Conservation (phyloP, 2,329 filamentous ascomycete species). For the Trichophyton benhamiae region DNA sequence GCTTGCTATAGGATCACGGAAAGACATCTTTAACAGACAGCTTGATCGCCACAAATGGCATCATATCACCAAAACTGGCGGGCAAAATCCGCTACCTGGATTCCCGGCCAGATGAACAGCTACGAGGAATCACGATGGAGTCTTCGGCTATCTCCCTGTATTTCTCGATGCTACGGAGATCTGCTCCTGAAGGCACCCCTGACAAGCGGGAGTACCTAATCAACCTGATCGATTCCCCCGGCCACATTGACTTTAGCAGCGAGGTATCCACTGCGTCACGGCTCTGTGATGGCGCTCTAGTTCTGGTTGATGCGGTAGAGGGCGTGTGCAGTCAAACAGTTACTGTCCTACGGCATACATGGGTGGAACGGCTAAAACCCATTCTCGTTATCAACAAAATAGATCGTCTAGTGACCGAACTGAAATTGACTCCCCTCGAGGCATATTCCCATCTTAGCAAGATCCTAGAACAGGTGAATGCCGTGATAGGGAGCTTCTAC, state of each 20-base stretch:
- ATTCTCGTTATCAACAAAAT: slow-evolving; percentile 97
- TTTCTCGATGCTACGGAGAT: slow-evolving; percentile 77
- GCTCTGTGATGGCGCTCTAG: slow-evolving; percentile 84
- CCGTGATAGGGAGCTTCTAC: slow-evolving; percentile 93
- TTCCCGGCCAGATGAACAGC: slow-evolving; percentile 88
- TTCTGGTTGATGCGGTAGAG: slow-evolving; percentile 91
- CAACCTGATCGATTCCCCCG: slow-evolving; percentile 94
- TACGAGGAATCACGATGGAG: slow-evolving; percentile 98
- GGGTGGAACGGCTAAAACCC: slow-evolving; percentile 90
- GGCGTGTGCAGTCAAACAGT: slow-evolving; percentile 98
- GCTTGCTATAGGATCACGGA: slow-evolving; percentile 63
- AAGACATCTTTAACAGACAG: slow-evolving; percentile 96
- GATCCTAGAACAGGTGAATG: slow-evolving; percentile 89
- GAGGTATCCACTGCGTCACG: slow-evolving; percentile 94
- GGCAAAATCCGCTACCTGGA: slow-evolving; percentile 97
- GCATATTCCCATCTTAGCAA: slow-evolving; percentile 83
- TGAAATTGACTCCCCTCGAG: slow-evolving; percentile 83
- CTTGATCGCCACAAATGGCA: slow-evolving; percentile 94
- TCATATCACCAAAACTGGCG: slow-evolving; percentile 93
- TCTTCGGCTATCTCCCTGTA: slow-evolving; percentile 94
- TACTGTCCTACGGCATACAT: slow-evolving; percentile 86
- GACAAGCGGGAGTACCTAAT: slow-evolving; percentile 82
- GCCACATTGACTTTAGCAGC: slow-evolving; percentile 97
- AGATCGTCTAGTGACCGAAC: slow-evolving; percentile 82
- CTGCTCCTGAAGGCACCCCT: slow-evolving; percentile 54